Evolutionary conservation across 2,329 filamentous ascomycete genomes (phyloP).

Genomic region (Ophiocordyceps camponoti-leonardi): DNA sequence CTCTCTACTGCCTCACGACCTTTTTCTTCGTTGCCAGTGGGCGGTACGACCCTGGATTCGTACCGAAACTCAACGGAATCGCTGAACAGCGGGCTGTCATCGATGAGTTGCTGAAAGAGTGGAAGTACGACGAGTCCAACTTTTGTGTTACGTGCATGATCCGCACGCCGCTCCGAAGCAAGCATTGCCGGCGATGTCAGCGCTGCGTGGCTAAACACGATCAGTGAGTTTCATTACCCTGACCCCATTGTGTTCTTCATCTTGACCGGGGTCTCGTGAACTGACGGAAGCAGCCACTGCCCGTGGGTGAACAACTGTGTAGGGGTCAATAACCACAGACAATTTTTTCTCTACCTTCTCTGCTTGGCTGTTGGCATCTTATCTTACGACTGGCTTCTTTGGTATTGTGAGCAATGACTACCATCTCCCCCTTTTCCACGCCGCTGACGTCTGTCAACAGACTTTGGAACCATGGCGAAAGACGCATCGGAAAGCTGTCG

Average conservation of each 20-base stretch:
- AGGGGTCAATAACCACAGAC: constrained; percentile 86
- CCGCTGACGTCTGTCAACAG: constrained; percentile 17
- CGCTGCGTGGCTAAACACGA: constrained; percentile 94
- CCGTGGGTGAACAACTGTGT: constrained; percentile 97
- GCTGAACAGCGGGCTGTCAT: constrained; percentile 82
- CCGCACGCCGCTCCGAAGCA: constrained; percentile 77
- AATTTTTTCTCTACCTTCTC: constrained; percentile 84
- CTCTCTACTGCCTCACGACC: constrained; percentile 45
- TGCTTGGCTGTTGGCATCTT: constrained; percentile 60
- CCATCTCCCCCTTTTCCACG: background rate
- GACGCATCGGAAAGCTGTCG: constrained; percentile 45
- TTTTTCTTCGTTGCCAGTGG: constrained; percentile 86
- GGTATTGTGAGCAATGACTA: constrained; percentile 41
- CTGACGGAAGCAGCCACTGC: constrained; percentile 46
- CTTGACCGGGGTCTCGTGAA: too few species aligned
- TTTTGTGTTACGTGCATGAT: constrained; percentile 96
- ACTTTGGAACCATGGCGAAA: constrained; percentile 42
- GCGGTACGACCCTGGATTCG: constrained; percentile 77
- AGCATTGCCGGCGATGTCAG: constrained; percentile 83
- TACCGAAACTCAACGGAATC: constrained; percentile 78
- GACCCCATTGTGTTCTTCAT: too few species aligned
- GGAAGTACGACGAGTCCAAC: constrained; percentile 86
- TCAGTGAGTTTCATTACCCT: constrained; percentile 44
- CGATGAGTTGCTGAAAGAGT: constrained; percentile 64
- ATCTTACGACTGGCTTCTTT: constrained; percentile 51